Evolutionary conservation across 139 green algal species (phyloP).

Genomic region (Closterium sp.): DNA sequence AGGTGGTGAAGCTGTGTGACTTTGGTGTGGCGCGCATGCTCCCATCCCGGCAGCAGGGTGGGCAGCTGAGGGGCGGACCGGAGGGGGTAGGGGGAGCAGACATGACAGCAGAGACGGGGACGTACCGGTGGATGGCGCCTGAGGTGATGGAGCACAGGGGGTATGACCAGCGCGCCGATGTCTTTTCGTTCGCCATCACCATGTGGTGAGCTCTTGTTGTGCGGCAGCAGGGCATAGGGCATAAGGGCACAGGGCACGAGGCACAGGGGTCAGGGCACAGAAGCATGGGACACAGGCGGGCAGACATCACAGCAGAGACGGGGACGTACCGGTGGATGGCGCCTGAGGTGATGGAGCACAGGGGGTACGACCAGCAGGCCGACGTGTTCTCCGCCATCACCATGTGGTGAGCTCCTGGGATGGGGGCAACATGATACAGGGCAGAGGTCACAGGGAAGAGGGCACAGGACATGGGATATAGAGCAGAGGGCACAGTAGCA

Average conservation of each 20-base stretch:
- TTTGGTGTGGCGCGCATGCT: constrained; percentile 94
- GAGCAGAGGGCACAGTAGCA: no score
- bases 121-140: constrained; percentile 98
- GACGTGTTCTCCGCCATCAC: no score
- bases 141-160: constrained; percentile 82
- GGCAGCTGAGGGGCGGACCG: not conserved
- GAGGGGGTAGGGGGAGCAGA: not conserved
- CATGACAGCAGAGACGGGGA: constrained; percentile 98
- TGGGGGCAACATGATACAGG: no score
- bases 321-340: constrained; percentile 99
- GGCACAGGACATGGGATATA: no score
- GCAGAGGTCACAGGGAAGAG: no score
- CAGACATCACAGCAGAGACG: not conserved
- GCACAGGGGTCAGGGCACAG: not conserved
- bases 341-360: constrained; percentile 82
- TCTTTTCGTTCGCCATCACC: constrained; percentile 61
- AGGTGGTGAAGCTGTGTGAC: constrained; percentile 84
- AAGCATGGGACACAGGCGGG: not conserved
- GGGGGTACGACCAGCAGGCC: constrained; percentile 45
- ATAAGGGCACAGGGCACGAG: not conserved
- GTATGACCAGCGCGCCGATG: constrained; percentile 80
- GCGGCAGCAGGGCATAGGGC: no score
- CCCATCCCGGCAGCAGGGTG: constrained; percentile 47
- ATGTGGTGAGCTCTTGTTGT: not conserved
- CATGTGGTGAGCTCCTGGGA: no score